These are phyloP conservation scores for Ceratocystis harringtonii DNA, from an alignment of 2,329 filamentous ascomycete genomes.

Conservation along the genomic window DNA sequence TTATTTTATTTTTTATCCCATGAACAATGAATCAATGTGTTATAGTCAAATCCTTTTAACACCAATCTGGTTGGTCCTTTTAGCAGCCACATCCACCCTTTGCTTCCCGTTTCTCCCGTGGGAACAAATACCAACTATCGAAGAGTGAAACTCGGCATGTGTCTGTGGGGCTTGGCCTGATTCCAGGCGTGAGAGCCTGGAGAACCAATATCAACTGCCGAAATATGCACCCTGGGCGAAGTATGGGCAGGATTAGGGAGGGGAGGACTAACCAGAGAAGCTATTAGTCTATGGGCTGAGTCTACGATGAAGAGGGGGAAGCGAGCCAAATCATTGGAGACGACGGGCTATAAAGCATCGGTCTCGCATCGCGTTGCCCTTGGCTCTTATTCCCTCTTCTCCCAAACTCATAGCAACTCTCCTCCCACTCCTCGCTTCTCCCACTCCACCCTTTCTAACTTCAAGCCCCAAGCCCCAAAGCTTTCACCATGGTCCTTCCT, in stretches of 20 bases:
- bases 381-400: not conserved
- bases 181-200: not conserved
- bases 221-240: not conserved
- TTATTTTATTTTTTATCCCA: not conserved
- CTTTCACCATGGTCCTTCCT: slow-evolving; percentile 10
- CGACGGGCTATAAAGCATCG: not conserved
- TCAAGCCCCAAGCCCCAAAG: not conserved
- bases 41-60: slow-evolving; percentile 1
- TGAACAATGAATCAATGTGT: not conserved
- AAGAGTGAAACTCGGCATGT: not conserved
- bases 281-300: not conserved
- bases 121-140: not conserved
- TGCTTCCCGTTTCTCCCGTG: not conserved
- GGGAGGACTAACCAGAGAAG: not conserved
- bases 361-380: too few relatives aligned
- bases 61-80: not conserved
- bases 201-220: not conserved
- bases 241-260: not conserved
- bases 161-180: not conserved
- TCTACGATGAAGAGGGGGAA: not conserved
- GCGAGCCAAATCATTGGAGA: not conserved
- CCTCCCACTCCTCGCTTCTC: not conserved
- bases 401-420: not conserved
- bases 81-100: not conserved
- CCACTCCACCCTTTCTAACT: not conserved